Evolutionary conservation across 768 basidiomycete genomes (phyloP), one percentile per base, ranked within the genome.

Genomic region (Lentinula sp.): DNA sequence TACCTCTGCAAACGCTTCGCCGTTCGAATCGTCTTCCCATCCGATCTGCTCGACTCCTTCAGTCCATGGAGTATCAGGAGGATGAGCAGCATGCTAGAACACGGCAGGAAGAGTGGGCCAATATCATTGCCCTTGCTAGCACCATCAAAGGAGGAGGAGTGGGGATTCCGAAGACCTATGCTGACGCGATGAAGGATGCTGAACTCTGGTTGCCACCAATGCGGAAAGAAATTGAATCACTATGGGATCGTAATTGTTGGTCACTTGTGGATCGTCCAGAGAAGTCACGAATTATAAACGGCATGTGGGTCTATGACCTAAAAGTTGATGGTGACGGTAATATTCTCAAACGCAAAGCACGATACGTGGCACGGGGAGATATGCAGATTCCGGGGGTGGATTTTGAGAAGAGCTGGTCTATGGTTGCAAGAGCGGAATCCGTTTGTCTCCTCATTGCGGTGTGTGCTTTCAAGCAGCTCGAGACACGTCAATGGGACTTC

Each of bases 321-420:
- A 77, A 77, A 60, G 48, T 61, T 34, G 67, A 74, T 50, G 62
- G 61, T 10, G 35, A 64, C 8, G 73, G 74, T 11, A 59, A 51
- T 0, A 55, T 73, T 31, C 45, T 54, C 1, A 58, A 65, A 1
- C 65, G 69, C 63, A 75, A 77, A 59, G 57, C 57, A 3, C 11
- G 50, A 50, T 62, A 53, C 23, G 66, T 69, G 13, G 70, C 71
- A 4, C 66, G 68, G 31, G 74, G 75, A 0, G 75, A 68, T 63
- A 52, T 63, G 1, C 74, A 76, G 59, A 59, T 65, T 4, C 65
- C 65, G 5, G 72, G 76, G 5, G 42, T 73, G 9, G 72, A 73
- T 54, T 74, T 63, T 18, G 49, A 49, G 1, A 46, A 57, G 11
- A 58, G 28, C 21, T 64, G 45, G 35, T 52, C 63, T 15, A 57